Percentiles rank a stretch among this genome's conserved stretches.
Conservation (phyloP, 371 early-diverging fungal genomes). For the Syncephalis plumigaleata region DNA sequence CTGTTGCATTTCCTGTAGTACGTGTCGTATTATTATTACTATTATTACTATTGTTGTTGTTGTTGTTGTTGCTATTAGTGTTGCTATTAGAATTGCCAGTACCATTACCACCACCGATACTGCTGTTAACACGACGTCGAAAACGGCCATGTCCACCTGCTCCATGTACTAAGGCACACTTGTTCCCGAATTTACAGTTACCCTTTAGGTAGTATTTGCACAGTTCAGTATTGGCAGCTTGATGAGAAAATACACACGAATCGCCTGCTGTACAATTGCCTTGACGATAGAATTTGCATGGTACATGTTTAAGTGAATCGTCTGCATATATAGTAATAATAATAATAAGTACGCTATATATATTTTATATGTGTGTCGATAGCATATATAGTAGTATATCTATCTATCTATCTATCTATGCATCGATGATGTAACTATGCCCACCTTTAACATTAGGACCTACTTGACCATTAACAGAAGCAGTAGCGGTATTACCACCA, state of each 20-base stretch:
- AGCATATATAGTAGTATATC: too few relatives aligned
- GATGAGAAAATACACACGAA: slow-evolving; percentile 59
- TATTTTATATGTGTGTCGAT: too few relatives aligned
- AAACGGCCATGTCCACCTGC: slow-evolving; percentile 12
- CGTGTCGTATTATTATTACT: too few relatives aligned
- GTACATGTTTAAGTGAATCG: slow-evolving; percentile 27
- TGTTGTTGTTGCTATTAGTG: slow-evolving; percentile 5
- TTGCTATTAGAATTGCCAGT: too few relatives aligned
- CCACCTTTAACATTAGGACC: too few relatives aligned
- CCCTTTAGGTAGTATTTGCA: slow-evolving; percentile 69
- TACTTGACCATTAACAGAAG: too few relatives aligned
- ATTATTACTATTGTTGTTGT: slow-evolving; percentile 6
- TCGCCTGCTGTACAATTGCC: slow-evolving; percentile 62
- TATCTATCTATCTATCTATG: too few relatives aligned
- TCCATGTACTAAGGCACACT: slow-evolving; percentile 49
- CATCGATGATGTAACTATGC: too few relatives aligned
- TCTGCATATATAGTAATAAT: too few relatives aligned
- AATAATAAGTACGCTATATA: too few relatives aligned
- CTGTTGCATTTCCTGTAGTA: neutral
- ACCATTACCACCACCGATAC: slow-evolving; percentile 1
- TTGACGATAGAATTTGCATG: slow-evolving; percentile 66
- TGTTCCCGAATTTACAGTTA: slow-evolving; percentile 63
- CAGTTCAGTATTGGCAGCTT: slow-evolving; percentile 21
- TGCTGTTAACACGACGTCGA: slow-evolving; percentile 1
- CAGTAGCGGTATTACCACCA: too few relatives aligned